Conservation (phyloP, 2,329 filamentous ascomycete genomes). For the Aspergillus caelatus region DNA sequence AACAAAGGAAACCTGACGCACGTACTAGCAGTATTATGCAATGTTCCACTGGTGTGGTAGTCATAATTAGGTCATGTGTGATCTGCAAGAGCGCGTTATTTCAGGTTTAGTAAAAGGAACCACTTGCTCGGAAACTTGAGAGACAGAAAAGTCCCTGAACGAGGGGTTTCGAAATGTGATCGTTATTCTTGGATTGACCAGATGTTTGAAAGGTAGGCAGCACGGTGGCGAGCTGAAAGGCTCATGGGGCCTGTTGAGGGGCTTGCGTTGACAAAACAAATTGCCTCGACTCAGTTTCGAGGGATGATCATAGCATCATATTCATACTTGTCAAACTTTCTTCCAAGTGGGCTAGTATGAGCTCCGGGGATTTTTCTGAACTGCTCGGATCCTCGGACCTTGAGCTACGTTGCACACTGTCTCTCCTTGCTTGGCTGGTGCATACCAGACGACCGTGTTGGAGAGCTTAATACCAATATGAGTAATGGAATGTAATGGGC, state of each 20-base stretch:
- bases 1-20: not conserved
- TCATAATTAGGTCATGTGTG: not conserved
- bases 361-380: not conserved
- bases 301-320: not conserved
- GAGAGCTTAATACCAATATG: constrained; percentile 19
- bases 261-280: not conserved
- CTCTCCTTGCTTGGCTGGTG: constrained; percentile 20
- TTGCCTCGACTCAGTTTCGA: not conserved
- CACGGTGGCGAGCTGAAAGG: not conserved
- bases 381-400: not conserved
- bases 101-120: not conserved
- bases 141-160: not conserved
- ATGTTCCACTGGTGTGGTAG: not conserved
- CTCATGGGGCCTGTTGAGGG: too few relatives aligned
- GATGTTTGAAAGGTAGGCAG: not conserved
- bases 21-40: not conserved
- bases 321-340: not conserved
- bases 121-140: not conserved
- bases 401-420: constrained; percentile 11
- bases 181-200: not conserved
- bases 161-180: not conserved
- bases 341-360: not conserved
- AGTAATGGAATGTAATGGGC: constrained; percentile 19
- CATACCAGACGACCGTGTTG: constrained; percentile 18
- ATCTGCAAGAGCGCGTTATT: not conserved